Base-by-base conservation (phyloP, 2,329 filamentous ascomycete species). In the Paracoccidioides brasiliensis region DNA sequence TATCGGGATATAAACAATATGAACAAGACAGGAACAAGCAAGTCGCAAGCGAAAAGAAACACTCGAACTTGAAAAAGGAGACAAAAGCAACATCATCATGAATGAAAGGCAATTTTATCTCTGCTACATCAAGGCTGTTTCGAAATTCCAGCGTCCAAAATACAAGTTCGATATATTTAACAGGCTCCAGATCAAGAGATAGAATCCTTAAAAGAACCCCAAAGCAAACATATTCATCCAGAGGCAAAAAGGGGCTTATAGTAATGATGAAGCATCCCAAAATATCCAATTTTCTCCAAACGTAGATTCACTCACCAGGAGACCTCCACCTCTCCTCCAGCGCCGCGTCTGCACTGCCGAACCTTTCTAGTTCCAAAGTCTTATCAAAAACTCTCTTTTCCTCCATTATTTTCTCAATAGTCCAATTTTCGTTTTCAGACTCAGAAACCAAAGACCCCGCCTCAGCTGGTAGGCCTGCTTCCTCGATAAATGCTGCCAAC, bases 381-480 rank as follows among this genome's bases (percentile, higher is more conserved):
- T 79, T 64, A 62, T 84, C 81, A 60, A 79, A 83, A 0, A 69
- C 70, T 61, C 73, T 76, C 68, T 83, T 84, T 67, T 84, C 80
- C 51, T 81, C 74, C 6, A 84, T 69, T n/a, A 83, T 70, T 46
- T 75, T 70, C 62, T 84, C 80, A 53, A 84, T 75, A 2, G 80
- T 81, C 64, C 81, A 70, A 54, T 74, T 70, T 35, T 70, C 70
- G 51, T 69, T 70, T 9, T 63, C 56, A 8, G 59, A 35, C 9
- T 42, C 42, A 7, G 12, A 14, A 10, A 15, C 15, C 15, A 10
- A 37, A 7, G 42, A 22, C 2, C 77, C 81, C 49, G 71, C 75
- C 67, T 80, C 75, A 15, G 69, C 59, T 10, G 78, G 71, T 15
- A 84, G 69, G 5, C 73, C 76, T 8, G 80, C 78, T 66, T 83